These are phyloP conservation scores for Penicillium sp. DNA, from an alignment of 2,329 filamentous ascomycete species.

Conservation along the genomic window DNA sequence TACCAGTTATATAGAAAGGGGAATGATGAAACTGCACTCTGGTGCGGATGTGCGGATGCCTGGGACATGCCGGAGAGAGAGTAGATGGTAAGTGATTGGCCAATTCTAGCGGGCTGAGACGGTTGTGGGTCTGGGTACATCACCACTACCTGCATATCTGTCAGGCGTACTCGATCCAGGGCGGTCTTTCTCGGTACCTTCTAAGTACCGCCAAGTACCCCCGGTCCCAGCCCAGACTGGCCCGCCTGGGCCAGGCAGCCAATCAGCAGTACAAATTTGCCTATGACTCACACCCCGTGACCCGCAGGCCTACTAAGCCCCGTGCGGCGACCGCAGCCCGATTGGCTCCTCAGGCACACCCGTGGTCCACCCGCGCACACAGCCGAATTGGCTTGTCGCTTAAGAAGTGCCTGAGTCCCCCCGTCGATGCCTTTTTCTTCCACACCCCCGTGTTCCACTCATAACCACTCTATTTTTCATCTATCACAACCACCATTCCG, in stretches of 20 bases:
- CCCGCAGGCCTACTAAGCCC: conserved; percentile 17
- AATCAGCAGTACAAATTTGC: conserved; percentile 20
- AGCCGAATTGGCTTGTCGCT: conserved; percentile 20
- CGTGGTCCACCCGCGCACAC: conserved; percentile 17
- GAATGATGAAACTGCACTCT: not conserved
- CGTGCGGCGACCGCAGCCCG: conserved; percentile 11
- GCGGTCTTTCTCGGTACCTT: not conserved
- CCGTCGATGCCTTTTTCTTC: conserved; percentile 33
- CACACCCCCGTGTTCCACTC: conserved; percentile 13
- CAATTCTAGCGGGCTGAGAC: conserved; percentile 7
- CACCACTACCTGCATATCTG: not conserved
- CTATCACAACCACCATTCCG: conserved; percentile 15
- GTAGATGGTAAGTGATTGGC: conserved; percentile 6
- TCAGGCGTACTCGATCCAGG: not conserved
- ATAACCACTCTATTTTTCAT: conserved; percentile 5
- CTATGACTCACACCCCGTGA: conserved; percentile 42
- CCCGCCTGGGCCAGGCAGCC: too few species aligned
- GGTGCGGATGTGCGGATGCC: conserved; percentile 13
- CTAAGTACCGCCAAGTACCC: too few species aligned
- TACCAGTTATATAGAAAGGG: too few species aligned
- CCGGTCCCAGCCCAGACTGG: too few species aligned
- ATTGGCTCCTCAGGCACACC: conserved; percentile 24
- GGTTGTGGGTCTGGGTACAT: conserved; percentile 4
- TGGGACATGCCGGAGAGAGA: conserved; percentile 8
- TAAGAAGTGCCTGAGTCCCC: conserved; percentile 43